A percentile compares a stretch with the other conserved stretches of the same genome.
Evolutionary conservation across 305 asterid species (phyloP).

Genomic region (Fraxinus latifolia): DNA sequence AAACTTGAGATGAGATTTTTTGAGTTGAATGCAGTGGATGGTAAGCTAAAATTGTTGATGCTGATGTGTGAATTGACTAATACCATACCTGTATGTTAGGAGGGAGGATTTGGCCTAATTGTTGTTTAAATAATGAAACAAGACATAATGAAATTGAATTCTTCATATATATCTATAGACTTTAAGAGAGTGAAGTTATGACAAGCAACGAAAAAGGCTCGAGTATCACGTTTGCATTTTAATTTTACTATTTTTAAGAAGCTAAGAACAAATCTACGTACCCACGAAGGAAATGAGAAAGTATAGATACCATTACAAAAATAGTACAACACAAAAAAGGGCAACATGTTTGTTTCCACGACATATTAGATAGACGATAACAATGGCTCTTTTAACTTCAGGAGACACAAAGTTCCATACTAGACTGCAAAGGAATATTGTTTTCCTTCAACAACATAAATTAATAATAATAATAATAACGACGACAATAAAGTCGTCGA

Average conservation of each 20-base stretch:
- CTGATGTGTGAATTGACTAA: neutral
- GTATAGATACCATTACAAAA: neutral
- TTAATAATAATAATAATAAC: neutral
- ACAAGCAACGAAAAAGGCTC: too few species aligned
- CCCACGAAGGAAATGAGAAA: neutral
- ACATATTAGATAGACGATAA: neutral
- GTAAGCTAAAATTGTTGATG: neutral
- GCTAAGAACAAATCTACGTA: neutral
- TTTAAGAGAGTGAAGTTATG: too few species aligned
- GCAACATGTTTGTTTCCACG: neutral
- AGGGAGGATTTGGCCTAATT: neutral
- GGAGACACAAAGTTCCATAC: neutral
- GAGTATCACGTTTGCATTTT: too few species aligned
- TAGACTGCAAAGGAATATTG: neutral
- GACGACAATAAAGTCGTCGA: neutral
- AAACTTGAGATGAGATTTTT: neutral
- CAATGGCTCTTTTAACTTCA: neutral
- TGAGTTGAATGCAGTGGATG: neutral
- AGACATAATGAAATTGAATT: neutral
- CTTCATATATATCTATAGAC: too few species aligned
- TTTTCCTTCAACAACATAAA: conserved; percentile 12
- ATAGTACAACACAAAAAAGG: neutral
- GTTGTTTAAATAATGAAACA: neutral
- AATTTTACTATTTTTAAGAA: neutral
- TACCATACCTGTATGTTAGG: neutral